phyloP scores from a whole-genome alignment of 2,329 filamentous ascomycete genomes.

The Thielaviopsis euricoi region DNA sequence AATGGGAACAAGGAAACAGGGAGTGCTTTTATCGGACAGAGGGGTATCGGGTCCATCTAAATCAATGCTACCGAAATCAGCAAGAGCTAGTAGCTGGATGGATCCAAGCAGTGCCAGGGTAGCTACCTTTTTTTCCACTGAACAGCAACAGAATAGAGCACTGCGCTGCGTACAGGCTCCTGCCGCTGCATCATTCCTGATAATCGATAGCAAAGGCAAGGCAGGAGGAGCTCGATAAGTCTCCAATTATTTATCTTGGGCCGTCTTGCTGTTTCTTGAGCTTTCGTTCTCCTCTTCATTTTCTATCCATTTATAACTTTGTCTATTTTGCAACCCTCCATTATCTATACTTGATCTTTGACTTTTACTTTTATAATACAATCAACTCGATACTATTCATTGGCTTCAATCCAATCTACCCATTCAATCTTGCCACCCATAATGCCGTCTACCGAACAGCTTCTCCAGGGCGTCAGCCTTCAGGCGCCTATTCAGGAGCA shows the following conservation, averaged over 20 bases:
- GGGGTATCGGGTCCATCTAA: background rate
- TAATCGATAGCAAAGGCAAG: background rate
- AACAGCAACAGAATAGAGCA: too few species aligned
- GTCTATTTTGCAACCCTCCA: background rate
- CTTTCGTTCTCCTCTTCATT: background rate
- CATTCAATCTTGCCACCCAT: slow-evolving; percentile 15
- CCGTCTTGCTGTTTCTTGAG: background rate
- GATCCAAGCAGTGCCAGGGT: background rate
- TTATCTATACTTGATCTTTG: background rate
- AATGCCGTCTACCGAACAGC: slow-evolving; percentile 56
- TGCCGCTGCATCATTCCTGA: background rate
- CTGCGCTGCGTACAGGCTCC: too few species aligned
- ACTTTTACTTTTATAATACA: background rate
- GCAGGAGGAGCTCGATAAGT: background rate
- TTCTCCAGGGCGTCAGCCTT: slow-evolving; percentile 79
- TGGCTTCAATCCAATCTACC: background rate
- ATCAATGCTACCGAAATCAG: slow-evolving; percentile 2
- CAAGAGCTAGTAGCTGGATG: slow-evolving; percentile 2
- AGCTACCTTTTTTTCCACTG: background rate
- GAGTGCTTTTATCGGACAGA: slow-evolving; percentile 3
- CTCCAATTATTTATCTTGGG: background rate
- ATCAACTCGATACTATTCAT: background rate
- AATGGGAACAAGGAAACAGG: background rate
- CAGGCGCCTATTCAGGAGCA: slow-evolving; percentile 62
- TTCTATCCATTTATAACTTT: background rate